Evolutionary conservation across 2,329 filamentous ascomycete genomes (phyloP).

Genomic region (Mollisia scopiformis): DNA sequence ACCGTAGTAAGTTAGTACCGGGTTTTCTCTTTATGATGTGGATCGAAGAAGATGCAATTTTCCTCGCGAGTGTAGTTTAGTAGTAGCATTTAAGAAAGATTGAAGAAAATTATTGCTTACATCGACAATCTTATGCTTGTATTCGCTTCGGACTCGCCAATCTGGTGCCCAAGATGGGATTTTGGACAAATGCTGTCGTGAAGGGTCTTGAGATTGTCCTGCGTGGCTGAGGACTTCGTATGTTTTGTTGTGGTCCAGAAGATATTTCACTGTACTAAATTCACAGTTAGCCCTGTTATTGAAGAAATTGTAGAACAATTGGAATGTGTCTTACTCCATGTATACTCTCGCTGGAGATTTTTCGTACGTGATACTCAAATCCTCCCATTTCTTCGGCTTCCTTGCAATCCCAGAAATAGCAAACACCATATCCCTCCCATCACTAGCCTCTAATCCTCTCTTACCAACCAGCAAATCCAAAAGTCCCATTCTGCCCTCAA

Average conservation of each 20-base stretch:
- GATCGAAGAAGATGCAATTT: no score
- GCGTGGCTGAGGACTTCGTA: slow-evolving; percentile 12
- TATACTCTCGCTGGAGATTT: slow-evolving; percentile 9
- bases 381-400: neutral
- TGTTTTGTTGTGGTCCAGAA: neutral
- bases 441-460: slow-evolving; percentile 1
- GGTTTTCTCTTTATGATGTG: no score
- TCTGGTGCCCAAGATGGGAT: slow-evolving; percentile 16
- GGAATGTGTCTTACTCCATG: slow-evolving; percentile 4
- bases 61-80: no score
- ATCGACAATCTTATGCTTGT: slow-evolving; percentile 12
- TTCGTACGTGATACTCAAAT: slow-evolving; percentile 10
- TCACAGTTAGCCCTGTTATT: neutral
- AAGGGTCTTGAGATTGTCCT: neutral
- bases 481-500: neutral
- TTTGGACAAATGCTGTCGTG: neutral
- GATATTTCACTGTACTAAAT: slow-evolving; percentile 6
- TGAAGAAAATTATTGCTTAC: no score
- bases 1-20: no score
- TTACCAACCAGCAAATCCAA: slow-evolving; percentile 8
- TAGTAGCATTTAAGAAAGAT: no score
- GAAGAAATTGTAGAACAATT: neutral
- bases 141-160: slow-evolving; percentile 5
- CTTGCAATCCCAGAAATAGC: slow-evolving; percentile 9
- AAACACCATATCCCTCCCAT: slow-evolving; percentile 17